Evolutionary conservation across 108 stramenopile genomes (phyloP), one percentile per base, ranked within the genome.

Genomic region (Nitzschia sp.): DNA sequence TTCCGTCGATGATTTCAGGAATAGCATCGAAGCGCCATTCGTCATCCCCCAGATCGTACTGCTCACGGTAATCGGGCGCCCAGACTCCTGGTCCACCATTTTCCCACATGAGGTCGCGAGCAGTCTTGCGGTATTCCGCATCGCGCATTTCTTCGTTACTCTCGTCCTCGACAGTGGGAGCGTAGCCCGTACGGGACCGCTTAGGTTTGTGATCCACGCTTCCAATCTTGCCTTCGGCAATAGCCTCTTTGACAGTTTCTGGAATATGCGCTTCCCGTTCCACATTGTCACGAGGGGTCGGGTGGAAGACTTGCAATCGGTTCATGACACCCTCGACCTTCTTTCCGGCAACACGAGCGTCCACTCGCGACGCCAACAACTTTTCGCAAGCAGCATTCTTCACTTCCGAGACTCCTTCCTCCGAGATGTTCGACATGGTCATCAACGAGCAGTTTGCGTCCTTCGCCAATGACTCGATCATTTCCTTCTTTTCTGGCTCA

Each of bases 1-100:
- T 98, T n/a, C 99, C 99, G 77, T 99, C 97, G 66, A 98, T 82
- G 62, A 99, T 97, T 71, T 99, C 93, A 13, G 99, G 99, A 57
- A 98, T 94, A 32, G 85, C 84, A 78, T 99, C 99, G 70, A 92
- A 94, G 58, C 79, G 80, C 96, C 96, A 98, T 33, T 95, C 92
- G 19, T 93, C 93, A 46, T 95, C 83, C 70, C 85, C 80, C 36
- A 98, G 95, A 47, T 95, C 82, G 74, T 99, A 99, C 61, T 94
- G 82, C 60, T 95, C 96, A 49, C 97, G 79, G 75, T 96, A 96
- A 82, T 99, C 99, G 49, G 90, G 90, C 24, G 90, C 87, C 93
- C 97, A 98, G 13, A 98, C 97, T 45, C 99, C 99, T 9, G 96
- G 92, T 51, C 99, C 99, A 24, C 99, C 99, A 68, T 94, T 94